Evolutionary conservation across 2,329 filamentous ascomycete species (phyloP), one percentile per base, ranked within the genome.

Genomic region (Fusarium devonianum): DNA sequence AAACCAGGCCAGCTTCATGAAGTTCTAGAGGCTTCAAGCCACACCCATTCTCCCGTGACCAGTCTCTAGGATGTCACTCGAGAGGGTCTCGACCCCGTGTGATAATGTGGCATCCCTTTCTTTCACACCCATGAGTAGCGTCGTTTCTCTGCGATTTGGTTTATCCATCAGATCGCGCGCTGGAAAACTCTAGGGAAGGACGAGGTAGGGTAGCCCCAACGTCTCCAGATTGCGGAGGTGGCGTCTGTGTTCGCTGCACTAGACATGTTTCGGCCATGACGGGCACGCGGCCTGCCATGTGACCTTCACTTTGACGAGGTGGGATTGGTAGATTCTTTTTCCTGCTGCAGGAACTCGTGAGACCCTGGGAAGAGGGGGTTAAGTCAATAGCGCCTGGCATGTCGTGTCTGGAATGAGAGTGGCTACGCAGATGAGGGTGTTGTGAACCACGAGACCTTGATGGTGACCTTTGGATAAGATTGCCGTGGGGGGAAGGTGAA

Each of bases 31-130:
- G 16, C 21, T 43, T 35, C 18, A 40, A 38, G 37, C 56, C 45
- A 59, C 50, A 59, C 55, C 40, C 52, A 45, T 55, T 58, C 46
- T 44, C 55, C 32, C 55, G 45, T 58, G 55, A 58, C 37, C 44
- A 42, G 14, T 21, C 19, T 28, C 26, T n/a, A n/a, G n/a, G n/a
- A n/a, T n/a, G 6, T 30, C 28, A 8, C 6, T 13, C 28, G 12
- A 30, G 11, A 30, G 32, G 28, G 33, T 39, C 39, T 42, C 29
- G 26, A n/a, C 26, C 16, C 14, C 38, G 23, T 35, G 35, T 32
- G 40, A 29, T 32, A 33, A 29, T 19, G 40, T 35, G 40, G 30
- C 40, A 35, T 35, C 18, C 13, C 18, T 19, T 23, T 40, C 30
- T 19, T 5, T 4, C 25, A 22, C 37, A 17, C 37, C 37, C 22